phyloP scores from a whole-genome alignment of 257 asterid genomes.

The Solanum gracilifrons region DNA sequence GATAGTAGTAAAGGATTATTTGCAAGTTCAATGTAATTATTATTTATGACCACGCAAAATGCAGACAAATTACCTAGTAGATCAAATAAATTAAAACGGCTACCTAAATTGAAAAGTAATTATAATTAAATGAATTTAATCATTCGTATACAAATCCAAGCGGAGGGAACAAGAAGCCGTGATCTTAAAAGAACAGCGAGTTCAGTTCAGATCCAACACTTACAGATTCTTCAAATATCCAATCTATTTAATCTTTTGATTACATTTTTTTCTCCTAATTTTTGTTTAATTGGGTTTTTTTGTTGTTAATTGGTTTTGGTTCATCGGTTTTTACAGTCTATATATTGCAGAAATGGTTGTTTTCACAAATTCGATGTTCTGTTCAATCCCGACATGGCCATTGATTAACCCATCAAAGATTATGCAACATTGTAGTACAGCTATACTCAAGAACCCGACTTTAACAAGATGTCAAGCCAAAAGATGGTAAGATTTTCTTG shows the following conservation, averaged over 20 bases:
- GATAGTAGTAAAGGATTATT: too few relatives aligned
- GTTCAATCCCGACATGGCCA: neutral
- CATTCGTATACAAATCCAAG: neutral
- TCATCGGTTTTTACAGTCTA: neutral
- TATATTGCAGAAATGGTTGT: neutral
- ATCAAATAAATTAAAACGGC: too few relatives aligned
- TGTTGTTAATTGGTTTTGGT: neutral
- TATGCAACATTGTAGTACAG: neutral
- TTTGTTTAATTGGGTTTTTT: neutral
- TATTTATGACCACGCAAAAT: too few relatives aligned
- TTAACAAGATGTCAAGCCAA: neutral
- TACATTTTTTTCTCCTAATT: neutral
- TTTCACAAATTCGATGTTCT: neutral
- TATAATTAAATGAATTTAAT: neutral
- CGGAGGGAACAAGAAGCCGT: neutral
- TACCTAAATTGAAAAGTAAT: neutral
- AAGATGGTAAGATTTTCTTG: constrained; percentile 26
- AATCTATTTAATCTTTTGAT: neutral
- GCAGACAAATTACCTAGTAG: too few relatives aligned
- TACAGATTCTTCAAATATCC: neutral
- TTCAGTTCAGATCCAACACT: neutral
- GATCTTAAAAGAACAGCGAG: neutral
- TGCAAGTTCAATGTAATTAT: too few relatives aligned
- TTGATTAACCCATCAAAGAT: neutral
- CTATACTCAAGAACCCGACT: neutral